Conservation (phyloP, 306 rosid species). For the Sophora flavescens region DNA sequence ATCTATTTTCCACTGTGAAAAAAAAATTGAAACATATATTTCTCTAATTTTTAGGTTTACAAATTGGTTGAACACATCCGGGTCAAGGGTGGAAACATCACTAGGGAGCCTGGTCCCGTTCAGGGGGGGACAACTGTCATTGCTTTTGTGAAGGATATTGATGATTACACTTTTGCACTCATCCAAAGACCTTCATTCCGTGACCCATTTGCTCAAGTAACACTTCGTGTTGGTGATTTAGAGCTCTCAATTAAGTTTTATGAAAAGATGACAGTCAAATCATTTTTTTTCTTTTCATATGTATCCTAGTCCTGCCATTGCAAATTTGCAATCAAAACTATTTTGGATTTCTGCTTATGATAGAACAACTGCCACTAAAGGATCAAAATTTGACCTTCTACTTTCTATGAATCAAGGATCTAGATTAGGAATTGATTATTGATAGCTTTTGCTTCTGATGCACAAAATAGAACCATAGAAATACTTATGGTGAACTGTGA, state of each 20-base stretch:
- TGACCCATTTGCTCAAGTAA: conserved; percentile 81
- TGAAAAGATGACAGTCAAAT: conserved; percentile 67
- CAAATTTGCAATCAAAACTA: background rate
- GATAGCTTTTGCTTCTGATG: too few relatives aligned
- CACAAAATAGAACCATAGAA: too few relatives aligned
- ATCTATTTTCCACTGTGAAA: conserved; percentile 25
- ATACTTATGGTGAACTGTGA: too few relatives aligned
- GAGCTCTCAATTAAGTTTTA: conserved; percentile 83
- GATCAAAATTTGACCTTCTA: too few relatives aligned
- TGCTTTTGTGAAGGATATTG: conserved; percentile 94
- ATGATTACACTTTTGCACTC: conserved; percentile 84
- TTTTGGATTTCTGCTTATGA: background rate
- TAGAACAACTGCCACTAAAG: background rate
- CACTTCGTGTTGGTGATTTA: conserved; percentile 91
- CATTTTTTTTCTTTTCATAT: background rate
- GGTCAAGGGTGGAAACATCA: conserved; percentile 79
- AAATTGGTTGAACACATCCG: conserved; percentile 76
- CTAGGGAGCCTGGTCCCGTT: conserved; percentile 88
- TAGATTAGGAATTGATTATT: too few relatives aligned
- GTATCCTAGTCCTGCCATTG: background rate
- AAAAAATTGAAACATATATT: conserved; percentile 26
- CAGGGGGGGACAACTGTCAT: conserved; percentile 75
- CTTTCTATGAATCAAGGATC: too few relatives aligned
- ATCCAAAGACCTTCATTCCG: conserved; percentile 71
- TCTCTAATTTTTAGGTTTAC: conserved; percentile 61